Percentiles rank a stretch among this genome's conserved stretches.
Evolutionary conservation across 192 early-diverging fungal species (phyloP).

Genomic region (Backusella parvicylindrica): DNA sequence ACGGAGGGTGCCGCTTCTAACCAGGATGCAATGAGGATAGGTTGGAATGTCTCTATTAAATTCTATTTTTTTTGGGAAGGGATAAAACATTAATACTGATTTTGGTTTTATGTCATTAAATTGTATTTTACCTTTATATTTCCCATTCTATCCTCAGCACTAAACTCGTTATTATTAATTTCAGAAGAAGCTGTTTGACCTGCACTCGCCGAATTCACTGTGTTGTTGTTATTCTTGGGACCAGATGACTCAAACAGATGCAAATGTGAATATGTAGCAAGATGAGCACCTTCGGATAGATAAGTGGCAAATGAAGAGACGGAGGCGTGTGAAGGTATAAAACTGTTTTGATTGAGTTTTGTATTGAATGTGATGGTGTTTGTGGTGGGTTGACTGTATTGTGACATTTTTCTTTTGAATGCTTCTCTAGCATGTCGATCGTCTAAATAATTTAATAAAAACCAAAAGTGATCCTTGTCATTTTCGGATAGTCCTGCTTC

Average conservation of each 20-base stretch:
- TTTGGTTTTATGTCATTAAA: no score
- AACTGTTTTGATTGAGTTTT: constrained; percentile 1
- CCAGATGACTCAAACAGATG: constrained; percentile 32
- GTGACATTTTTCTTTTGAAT: constrained; percentile 21
- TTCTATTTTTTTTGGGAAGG: no score
- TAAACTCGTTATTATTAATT: constrained; percentile 18
- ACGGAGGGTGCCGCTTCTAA: constrained; percentile 68
- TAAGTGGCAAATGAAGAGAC: constrained; percentile 20
- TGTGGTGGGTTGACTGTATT: background rate
- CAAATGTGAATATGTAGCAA: constrained; percentile 18
- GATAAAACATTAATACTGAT: no score
- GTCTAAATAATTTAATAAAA: constrained; percentile 43
- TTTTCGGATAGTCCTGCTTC: constrained; percentile 47
- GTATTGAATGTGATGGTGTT: constrained; percentile 12
- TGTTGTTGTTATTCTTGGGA: constrained; percentile 1
- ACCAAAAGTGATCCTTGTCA: constrained; percentile 47
- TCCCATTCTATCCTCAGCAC: constrained; percentile 21
- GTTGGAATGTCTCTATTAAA: constrained; percentile 51
- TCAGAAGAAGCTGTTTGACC: background rate
- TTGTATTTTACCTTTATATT: constrained; percentile 17
- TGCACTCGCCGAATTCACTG: background rate
- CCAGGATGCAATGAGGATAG: constrained; percentile 75
- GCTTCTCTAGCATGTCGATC: constrained; percentile 40
- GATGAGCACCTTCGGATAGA: constrained; percentile 7
- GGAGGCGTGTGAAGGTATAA: constrained; percentile 12